Base-by-base conservation (phyloP, 805 yeast genomes). In the Alloascoidea africana region DNA sequence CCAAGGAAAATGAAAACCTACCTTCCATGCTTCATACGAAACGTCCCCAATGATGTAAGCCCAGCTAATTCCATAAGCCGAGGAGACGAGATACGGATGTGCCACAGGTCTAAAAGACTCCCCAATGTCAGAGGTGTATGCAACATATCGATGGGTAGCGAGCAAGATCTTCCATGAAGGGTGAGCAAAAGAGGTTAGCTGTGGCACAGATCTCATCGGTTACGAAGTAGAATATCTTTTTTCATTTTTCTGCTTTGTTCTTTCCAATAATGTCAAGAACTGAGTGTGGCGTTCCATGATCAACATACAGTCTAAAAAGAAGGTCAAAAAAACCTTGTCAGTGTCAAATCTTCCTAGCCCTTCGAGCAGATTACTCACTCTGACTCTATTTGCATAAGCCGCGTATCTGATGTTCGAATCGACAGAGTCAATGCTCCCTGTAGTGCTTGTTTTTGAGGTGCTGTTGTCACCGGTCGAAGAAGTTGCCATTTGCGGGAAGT, bases 41-140 rank as follows among this genome's bases (percentile, higher is more conserved):
- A 80, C 87, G 57, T 83, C 94, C 6, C 85, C 86, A 5, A 77
- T 48, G 16, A 82, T 64, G 50, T 82, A 82, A 1, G 70, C 58
- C 91, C 91, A 83, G 4, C 86, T 76, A 33, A 82, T 59, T 27
- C 74, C 84, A 52, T 82, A 82, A 18, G 89, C 77, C 2, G 70
- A 42, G 11, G 58, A 64, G 14, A 82, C 91, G n/a, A 77, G 41
- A 23, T 47, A 44, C 1, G 87, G 86, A 47, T 74, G 77, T 3
- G 83, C 87, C 6, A 82, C 77, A 1, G 91, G 91, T 38, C 94
- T 65, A 58, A 82, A 83, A 6, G 87, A 77, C 51, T 82, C 94
- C 19, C 94, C 94, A 47, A 82, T 73, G 52, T 82, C 94, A 0
- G 87, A 78, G 2, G 93, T 81, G 56, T 83, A 82, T 1, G 94